These are phyloP conservation scores for Stemphylium vesicarium DNA, from an alignment of 2,329 filamentous ascomycete genomes.

Conservation along the genomic window DNA sequence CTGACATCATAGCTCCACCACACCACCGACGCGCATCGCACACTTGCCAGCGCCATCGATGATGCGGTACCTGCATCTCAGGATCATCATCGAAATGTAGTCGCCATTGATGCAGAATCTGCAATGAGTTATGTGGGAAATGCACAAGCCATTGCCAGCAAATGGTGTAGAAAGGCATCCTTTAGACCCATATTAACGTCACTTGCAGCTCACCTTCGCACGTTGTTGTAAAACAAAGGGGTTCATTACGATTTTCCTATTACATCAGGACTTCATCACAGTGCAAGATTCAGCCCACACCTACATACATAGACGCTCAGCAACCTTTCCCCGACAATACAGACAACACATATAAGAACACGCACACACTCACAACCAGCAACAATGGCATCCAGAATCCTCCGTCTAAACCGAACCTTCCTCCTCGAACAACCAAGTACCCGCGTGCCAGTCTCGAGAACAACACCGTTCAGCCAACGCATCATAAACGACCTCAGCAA, in stretches of 20 bases:
- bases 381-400: slow-evolving; percentile 12
- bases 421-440: slow-evolving; percentile 2
- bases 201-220: background rate
- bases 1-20: slow-evolving; percentile 19
- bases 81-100: slow-evolving; percentile 6
- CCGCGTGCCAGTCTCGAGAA: background rate
- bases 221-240: background rate
- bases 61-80: slow-evolving; percentile 14
- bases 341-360: background rate
- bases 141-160: background rate
- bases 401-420: slow-evolving; percentile 9
- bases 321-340: background rate
- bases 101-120: slow-evolving; percentile 12
- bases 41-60: slow-evolving; percentile 11
- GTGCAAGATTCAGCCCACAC: background rate
- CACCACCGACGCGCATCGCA: slow-evolving; percentile 8
- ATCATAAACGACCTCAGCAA: slow-evolving; percentile 13
- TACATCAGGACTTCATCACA: slow-evolving; percentile 13
- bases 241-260: background rate
- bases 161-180: background rate
- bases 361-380: background rate
- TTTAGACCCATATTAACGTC: slow-evolving; percentile 10
- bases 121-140: background rate
- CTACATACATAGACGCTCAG: background rate
- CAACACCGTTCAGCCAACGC: background rate